phyloP scores from a whole-genome alignment of 1,139 yeast species.

The Yamadazyma triangularis region DNA sequence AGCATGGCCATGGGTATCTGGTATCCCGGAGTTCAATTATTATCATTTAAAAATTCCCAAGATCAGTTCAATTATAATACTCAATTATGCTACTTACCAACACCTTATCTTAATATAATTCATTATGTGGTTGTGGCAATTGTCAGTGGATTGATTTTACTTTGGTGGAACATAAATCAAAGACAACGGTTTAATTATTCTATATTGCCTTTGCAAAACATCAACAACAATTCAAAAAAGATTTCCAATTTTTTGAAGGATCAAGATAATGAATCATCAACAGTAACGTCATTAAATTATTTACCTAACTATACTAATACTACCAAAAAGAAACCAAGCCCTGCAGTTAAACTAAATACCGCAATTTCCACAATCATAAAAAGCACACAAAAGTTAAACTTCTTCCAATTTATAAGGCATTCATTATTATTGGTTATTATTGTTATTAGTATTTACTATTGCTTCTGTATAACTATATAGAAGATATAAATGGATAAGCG shows the following conservation, averaged over 20 bases:
- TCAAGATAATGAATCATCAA: conserved; percentile 14
- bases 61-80: conserved; percentile 31
- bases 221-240: conserved; percentile 15
- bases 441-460: conserved; percentile 16
- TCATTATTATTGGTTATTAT: conserved; percentile 12
- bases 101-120: conserved; percentile 43
- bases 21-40: conserved; percentile 50
- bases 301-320: conserved; percentile 8
- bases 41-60: conserved; percentile 24
- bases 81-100: conserved; percentile 43
- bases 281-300: neutral
- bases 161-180: conserved; percentile 29
- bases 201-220: conserved; percentile 11
- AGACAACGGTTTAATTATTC: conserved; percentile 14
- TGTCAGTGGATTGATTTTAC: conserved; percentile 22
- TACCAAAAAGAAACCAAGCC: neutral
- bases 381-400: conserved; percentile 12
- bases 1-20: conserved; percentile 59
- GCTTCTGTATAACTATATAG: conserved; percentile 7
- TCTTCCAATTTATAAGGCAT: conserved; percentile 16
- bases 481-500: no score
- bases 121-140: conserved; percentile 37
- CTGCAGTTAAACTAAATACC: neutral
- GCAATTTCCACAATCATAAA: neutral
- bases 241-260: conserved; percentile 19